Evolutionary conservation across 2,329 filamentous ascomycete species (phyloP), one percentile per base, ranked within the genome.

Genomic region (Colletotrichum higginsianum): DNA sequence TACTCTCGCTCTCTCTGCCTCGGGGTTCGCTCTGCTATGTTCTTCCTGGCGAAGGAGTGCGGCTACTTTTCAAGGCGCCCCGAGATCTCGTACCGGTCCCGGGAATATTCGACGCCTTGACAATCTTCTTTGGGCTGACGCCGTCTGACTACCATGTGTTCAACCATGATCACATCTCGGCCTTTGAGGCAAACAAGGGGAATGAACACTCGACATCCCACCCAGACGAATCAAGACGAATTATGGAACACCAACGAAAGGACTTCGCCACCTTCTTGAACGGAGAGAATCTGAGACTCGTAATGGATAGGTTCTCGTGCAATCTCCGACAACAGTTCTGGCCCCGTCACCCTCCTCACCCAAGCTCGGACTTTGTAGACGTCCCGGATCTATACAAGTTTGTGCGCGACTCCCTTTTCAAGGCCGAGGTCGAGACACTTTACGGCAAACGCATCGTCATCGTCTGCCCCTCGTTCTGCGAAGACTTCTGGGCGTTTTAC

Each of bases 171-270:
- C 55, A 66, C 12, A 66, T 72, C 49, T 55, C 55, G 8, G 23
- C 30, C 2, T 72, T 72, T 12, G 70, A 72, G 26, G 16, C 16
- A 3, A 44, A 4, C 15, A 26, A 56, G 15, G 55, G 15, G 21
- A 55, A 44, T 18, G 55, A 47, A 23, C 13, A 21, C 38, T 49
- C 21, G n/a, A 72, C 61, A 3, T 61, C 12, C 4, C 61, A 69
- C 9, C 21, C 21, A 5, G 66, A 72, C 23, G 52, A 56, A 12
- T 71, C 70, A 7, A 30, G 67, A 35, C 40, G 66, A 7, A 65
- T 70, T 21, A 71, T 72, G 30, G 70, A 72, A 15, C 70, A 66
- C n/a, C 70, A 72, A 23, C 60, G 70, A 6, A 57, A 57, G 12
- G 70, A 72, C 6, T 71, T 72, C 35, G 4, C 50, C 5, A 30